phyloP scores from a whole-genome alignment of 306 rosid genomes.

The Sesbania bispinosa region DNA sequence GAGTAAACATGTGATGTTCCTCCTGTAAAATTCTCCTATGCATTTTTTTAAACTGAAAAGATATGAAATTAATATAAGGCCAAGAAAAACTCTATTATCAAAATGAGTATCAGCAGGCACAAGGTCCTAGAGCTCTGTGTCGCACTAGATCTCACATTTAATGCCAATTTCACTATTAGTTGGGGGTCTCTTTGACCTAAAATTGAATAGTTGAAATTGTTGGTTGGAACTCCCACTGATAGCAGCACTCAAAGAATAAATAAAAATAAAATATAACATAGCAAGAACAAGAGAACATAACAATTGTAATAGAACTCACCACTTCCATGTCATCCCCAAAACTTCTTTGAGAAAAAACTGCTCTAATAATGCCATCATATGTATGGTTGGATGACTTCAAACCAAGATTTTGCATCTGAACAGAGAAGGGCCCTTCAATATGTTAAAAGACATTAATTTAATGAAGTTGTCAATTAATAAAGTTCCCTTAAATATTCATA shows the following conservation, averaged over 20 bases:
- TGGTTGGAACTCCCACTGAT: conserved; percentile 8
- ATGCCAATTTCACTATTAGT: conserved; percentile 18
- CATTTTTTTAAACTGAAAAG: conserved; percentile 64
- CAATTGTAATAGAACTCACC: conserved; percentile 43
- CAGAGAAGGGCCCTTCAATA: conserved; percentile 29
- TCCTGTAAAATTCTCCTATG: conserved; percentile 57
- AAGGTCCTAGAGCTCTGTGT: neutral
- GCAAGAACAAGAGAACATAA: conserved; percentile 4
- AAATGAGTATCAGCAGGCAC: conserved; percentile 5
- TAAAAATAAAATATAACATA: neutral
- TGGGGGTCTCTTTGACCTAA: neutral
- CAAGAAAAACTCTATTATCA: neutral
- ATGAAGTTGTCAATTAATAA: conserved; percentile 13
- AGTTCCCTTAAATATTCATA: neutral
- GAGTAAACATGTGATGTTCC: too few relatives aligned
- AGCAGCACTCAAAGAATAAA: neutral
- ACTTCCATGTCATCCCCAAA: conserved; percentile 49
- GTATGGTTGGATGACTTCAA: conserved; percentile 52
- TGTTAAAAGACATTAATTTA: conserved; percentile 32
- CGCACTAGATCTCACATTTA: conserved; percentile 9
- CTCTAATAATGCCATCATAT: conserved; percentile 61
- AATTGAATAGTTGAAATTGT: neutral
- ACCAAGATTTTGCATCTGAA: too few relatives aligned
- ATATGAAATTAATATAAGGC: conserved; percentile 20
- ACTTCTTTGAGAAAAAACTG: conserved; percentile 49